A percentile compares a stretch with the other conserved stretches of the same genome.
These are phyloP conservation scores for Hyaloperonospora arabidopsidis DNA, from an alignment of 352 stramenopile species.

Conservation along the genomic window DNA sequence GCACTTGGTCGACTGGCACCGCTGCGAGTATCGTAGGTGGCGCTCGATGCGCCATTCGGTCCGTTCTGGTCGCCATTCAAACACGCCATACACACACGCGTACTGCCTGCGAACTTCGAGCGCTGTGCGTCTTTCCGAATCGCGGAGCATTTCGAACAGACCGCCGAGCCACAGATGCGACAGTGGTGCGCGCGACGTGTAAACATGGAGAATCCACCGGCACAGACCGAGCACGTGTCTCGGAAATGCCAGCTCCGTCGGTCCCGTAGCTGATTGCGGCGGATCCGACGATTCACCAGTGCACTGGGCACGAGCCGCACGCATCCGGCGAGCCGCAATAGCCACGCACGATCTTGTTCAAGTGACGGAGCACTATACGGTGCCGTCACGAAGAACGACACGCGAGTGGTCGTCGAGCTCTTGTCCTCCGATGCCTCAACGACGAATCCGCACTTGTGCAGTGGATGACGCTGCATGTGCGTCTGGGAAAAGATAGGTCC, in stretches of 20 bases:
- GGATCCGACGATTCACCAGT: constrained; percentile 68
- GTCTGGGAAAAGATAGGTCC: constrained; percentile 39
- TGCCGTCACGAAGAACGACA: constrained; percentile 68
- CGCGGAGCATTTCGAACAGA: constrained; percentile 72
- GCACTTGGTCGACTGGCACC: constrained; percentile 19
- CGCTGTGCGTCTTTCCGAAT: constrained; percentile 41
- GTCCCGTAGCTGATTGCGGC: constrained; percentile 49
- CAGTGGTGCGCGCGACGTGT: constrained; percentile 73
- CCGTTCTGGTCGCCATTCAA: constrained; percentile 53
- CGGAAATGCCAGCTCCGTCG: constrained; percentile 48
- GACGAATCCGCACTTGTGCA: constrained; percentile 67
- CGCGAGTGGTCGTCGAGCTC: constrained; percentile 50
- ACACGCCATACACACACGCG: constrained; percentile 64
- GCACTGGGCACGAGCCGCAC: constrained; percentile 55
- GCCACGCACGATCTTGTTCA: constrained; percentile 44
- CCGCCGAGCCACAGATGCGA: constrained; percentile 56
- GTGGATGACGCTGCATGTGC: constrained; percentile 37
- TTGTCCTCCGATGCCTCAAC: constrained; percentile 57
- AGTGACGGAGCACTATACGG: constrained; percentile 32
- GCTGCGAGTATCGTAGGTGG: constrained; percentile 21
- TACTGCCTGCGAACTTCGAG: constrained; percentile 29
- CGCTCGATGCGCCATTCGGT: constrained; percentile 20
- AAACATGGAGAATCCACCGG: constrained; percentile 52
- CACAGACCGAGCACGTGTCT: constrained; percentile 60
- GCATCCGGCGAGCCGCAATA: constrained; percentile 45